phyloP scores from a whole-genome alignment of 1,139 yeast genomes.

The Candida neerlandica region DNA sequence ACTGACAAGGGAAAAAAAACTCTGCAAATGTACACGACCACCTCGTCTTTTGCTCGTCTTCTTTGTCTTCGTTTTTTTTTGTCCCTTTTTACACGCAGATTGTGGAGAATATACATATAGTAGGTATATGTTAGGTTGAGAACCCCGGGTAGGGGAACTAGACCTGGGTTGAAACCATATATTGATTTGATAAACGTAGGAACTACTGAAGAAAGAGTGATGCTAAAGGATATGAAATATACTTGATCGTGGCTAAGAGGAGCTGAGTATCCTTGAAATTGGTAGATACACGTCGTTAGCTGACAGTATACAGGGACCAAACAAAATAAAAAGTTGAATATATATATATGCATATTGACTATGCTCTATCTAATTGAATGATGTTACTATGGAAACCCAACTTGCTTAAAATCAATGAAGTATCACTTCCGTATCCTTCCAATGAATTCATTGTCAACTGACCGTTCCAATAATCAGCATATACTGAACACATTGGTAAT shows the following conservation, averaged over 20 bases:
- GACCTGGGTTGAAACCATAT: too few species aligned
- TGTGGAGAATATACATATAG: background rate
- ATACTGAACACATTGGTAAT: slow-evolving; percentile 85
- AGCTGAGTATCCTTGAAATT: too few species aligned
- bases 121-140: too few species aligned
- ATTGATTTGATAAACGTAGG: too few species aligned
- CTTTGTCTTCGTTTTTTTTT: background rate
- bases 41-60: background rate
- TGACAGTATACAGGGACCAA: background rate
- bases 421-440: slow-evolving; percentile 92
- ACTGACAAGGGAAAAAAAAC: background rate
- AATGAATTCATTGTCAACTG: slow-evolving; percentile 77
- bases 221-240: too few species aligned
- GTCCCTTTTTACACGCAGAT: background rate
- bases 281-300: too few species aligned
- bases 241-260: too few species aligned
- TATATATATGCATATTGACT: background rate
- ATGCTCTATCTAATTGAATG: slow-evolving; percentile 75
- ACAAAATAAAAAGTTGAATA: background rate
- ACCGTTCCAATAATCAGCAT: slow-evolving; percentile 97
- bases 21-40: background rate
- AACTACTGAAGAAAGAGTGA: too few species aligned
- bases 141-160: too few species aligned
- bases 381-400: slow-evolving; percentile 69
- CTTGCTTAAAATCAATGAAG: slow-evolving; percentile 74